Evolutionary conservation across 495 filamentous ascomycete species (phyloP).

Genomic region (Aspergillus coremiiformis): DNA sequence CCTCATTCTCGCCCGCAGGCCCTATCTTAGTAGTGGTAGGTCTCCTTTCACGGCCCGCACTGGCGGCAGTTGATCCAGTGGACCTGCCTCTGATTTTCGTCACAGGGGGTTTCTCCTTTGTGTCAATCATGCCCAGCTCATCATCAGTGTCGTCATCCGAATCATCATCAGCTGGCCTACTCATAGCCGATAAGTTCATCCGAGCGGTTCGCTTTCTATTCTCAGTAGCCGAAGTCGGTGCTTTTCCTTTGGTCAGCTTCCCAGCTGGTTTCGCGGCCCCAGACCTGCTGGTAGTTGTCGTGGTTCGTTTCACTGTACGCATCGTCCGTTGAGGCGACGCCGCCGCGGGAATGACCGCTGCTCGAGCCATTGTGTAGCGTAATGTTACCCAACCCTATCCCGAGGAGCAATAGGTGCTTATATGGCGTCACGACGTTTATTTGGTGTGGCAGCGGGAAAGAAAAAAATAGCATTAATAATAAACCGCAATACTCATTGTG

Average conservation of each 20-base stretch:
- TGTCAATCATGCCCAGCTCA: constrained; percentile 30
- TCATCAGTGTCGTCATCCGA: constrained; percentile 35
- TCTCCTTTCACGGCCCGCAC: constrained; percentile 16
- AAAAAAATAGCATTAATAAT: not conserved
- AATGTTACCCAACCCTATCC: not conserved
- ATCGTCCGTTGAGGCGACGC: constrained; percentile 30
- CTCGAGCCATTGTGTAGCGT: constrained; percentile 33
- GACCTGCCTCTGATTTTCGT: constrained; percentile 14
- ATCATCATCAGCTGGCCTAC: constrained; percentile 9
- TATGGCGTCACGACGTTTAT: not conserved
- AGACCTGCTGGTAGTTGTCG: constrained; percentile 11
- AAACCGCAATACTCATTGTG: constrained; percentile 9
- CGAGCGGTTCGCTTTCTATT: constrained; percentile 8
- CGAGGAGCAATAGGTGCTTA: not conserved
- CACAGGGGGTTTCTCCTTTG: constrained; percentile 11
- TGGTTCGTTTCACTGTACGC: constrained; percentile 20
- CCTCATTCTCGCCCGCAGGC: constrained; percentile 14
- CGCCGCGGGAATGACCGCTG: constrained; percentile 33
- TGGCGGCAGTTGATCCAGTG: constrained; percentile 9
- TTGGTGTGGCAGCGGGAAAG: not conserved
- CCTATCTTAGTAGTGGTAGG: constrained; percentile 9
- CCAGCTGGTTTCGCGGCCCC: constrained; percentile 11
- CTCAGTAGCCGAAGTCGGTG: constrained; percentile 12
- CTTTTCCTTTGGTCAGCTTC: constrained; percentile 15
- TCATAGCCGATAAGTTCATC: not conserved